Conservation (phyloP, 305 asterid genomes). For the Euphrasia arctica region DNA sequence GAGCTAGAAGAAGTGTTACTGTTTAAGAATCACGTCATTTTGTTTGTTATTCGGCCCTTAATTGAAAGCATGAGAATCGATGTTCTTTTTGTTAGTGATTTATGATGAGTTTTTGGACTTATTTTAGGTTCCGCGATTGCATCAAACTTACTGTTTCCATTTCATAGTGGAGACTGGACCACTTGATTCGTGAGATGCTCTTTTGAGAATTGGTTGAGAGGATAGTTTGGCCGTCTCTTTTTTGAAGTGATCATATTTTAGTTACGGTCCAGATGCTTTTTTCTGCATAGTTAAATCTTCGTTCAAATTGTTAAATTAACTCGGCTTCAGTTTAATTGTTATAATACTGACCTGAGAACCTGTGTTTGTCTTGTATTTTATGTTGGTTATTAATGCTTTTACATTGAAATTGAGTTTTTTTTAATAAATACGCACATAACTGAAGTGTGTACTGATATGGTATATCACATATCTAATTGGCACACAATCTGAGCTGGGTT, state of each 20-base stretch:
- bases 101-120: not conserved
- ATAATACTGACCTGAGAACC: not conserved
- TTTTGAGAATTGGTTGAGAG: not conserved
- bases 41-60: not conserved
- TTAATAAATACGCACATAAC: not conserved
- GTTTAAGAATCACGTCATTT: no score
- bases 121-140: not conserved
- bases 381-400: not conserved
- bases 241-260: not conserved
- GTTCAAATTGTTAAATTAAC: not conserved
- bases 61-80: not conserved
- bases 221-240: not conserved
- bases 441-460: not conserved
- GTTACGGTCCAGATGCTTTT: not conserved
- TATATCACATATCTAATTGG: not conserved
- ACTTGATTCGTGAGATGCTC: not conserved
- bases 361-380: not conserved
- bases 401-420: not conserved
- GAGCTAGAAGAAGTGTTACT: no score
- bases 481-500: not conserved
- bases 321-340: not conserved
- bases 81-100: not conserved
- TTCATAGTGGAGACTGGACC: not conserved
- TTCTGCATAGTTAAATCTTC: not conserved
- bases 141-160: not conserved